These are phyloP conservation scores for Alternaria sp. DNA, from an alignment of 2,329 filamentous ascomycete species.

Conservation along the genomic window DNA sequence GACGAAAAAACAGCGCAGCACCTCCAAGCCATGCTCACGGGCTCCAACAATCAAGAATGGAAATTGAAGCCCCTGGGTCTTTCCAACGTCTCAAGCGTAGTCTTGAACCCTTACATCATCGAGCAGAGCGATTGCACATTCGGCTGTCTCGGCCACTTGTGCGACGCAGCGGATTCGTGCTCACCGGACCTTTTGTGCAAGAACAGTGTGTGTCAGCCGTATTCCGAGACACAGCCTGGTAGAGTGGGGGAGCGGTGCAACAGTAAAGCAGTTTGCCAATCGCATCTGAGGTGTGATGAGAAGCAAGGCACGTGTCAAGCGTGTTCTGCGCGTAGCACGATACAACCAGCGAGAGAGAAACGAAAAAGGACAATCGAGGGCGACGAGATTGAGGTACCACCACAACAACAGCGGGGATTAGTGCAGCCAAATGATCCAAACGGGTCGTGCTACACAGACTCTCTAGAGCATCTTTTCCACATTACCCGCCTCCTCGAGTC, in stretches of 20 bases:
- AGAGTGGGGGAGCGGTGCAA: slow-evolving; percentile 37
- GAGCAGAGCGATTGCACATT: slow-evolving; percentile 39
- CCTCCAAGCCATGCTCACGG: slow-evolving; percentile 7
- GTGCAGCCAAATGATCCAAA: slow-evolving; percentile 17
- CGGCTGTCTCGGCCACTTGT: slow-evolving; percentile 44
- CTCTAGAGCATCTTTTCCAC: slow-evolving; percentile 17
- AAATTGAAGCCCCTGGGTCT: slow-evolving; percentile 14
- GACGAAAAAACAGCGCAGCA: slow-evolving; percentile 6
- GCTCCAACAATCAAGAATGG: slow-evolving; percentile 2
- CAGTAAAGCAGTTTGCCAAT: slow-evolving; percentile 39
- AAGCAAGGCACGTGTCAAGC: slow-evolving; percentile 25
- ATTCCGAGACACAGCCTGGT: slow-evolving; percentile 33
- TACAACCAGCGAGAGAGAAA: slow-evolving; percentile 12
- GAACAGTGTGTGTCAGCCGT: slow-evolving; percentile 41
- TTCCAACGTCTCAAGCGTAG: slow-evolving; percentile 27
- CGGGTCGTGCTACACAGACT: slow-evolving; percentile 31
- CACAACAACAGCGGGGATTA: not conserved
- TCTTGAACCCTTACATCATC: slow-evolving; percentile 43
- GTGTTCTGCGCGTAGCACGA: slow-evolving; percentile 27
- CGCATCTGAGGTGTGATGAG: slow-evolving; percentile 33
- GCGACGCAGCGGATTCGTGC: slow-evolving; percentile 40
- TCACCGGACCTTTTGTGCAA: slow-evolving; percentile 39
- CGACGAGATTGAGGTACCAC: not conserved
- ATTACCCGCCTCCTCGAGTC: no score
- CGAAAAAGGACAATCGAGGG: slow-evolving; percentile 4